These are phyloP conservation scores for Andrographis paniculata DNA, from an alignment of 305 asterid species.

Conservation along the genomic window DNA sequence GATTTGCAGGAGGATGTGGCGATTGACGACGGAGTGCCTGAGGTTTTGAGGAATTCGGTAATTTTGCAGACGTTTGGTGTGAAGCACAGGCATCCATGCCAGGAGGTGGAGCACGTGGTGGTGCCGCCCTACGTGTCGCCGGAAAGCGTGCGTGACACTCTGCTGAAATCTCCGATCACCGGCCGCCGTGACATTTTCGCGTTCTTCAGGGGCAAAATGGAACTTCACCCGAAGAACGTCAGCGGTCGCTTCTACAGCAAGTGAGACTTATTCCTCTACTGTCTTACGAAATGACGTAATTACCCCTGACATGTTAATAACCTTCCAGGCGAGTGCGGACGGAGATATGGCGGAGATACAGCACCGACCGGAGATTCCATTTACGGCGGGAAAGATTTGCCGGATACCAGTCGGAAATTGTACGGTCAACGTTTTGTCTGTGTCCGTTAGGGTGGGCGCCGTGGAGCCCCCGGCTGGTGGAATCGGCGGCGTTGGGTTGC, in stretches of 20 bases:
- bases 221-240: constrained; percentile 74
- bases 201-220: constrained; percentile 92
- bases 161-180: constrained; percentile 29
- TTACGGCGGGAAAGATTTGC: constrained; percentile 44
- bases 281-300: neutral
- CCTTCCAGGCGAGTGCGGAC: constrained; percentile 56
- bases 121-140: constrained; percentile 84
- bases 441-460: constrained; percentile 97
- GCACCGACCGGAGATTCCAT: constrained; percentile 51
- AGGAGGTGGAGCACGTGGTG: constrained; percentile 69
- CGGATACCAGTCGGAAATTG: constrained; percentile 76
- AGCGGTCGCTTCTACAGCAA: constrained; percentile 87
- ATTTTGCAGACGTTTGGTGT: constrained; percentile 88
- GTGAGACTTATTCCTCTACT: constrained; percentile 19
- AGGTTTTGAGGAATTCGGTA: constrained; percentile 38
- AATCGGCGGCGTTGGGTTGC: constrained; percentile 75
- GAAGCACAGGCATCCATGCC: constrained; percentile 65
- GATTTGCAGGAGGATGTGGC: constrained; percentile 31
- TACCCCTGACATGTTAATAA: neutral
- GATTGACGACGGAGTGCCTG: constrained; percentile 32
- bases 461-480: constrained; percentile 89
- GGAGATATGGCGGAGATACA: constrained; percentile 47
- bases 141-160: constrained; percentile 44
- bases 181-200: constrained; percentile 75
- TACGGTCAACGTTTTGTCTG: constrained; percentile 60